These are phyloP conservation scores for Chalara sp. DNA, from an alignment of 2,329 filamentous ascomycete genomes.

Conservation along the genomic window DNA sequence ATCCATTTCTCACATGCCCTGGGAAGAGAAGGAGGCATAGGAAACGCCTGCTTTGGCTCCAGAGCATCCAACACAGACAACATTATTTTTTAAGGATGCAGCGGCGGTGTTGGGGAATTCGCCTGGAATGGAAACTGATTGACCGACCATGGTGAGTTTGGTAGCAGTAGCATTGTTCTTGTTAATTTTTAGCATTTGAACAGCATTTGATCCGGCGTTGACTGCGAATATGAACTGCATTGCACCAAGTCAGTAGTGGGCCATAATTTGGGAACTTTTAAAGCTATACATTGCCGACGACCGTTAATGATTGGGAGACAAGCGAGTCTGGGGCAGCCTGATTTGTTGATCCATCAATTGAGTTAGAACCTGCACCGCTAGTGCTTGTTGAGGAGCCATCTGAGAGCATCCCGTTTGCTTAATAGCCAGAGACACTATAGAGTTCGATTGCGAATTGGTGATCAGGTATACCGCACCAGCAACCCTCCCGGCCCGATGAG, in stretches of 20 bases:
- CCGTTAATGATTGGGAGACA: conserved; percentile 42
- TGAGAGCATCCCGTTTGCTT: conserved; percentile 38
- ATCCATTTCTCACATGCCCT: conserved; percentile 38
- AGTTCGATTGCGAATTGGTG: conserved; percentile 41
- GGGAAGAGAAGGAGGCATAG: conserved; percentile 33
- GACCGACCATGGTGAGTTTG: conserved; percentile 36
- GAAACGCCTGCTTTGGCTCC: conserved; percentile 39
- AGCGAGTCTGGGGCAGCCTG: conserved; percentile 43
- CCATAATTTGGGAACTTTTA: conserved; percentile 1
- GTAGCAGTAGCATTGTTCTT: conserved; percentile 37
- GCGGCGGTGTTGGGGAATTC: conserved; percentile 48
- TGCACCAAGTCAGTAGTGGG: neutral
- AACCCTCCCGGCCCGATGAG: too few relatives aligned
- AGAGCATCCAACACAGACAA: conserved; percentile 41
- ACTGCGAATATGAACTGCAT: conserved; percentile 46
- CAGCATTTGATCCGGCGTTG: conserved; percentile 45
- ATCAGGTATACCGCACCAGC: conserved; percentile 44
- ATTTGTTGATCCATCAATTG: conserved; percentile 28
- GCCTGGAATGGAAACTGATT: conserved; percentile 36
- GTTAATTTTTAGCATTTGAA: conserved; percentile 42
- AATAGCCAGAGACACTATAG: conserved; percentile 46
- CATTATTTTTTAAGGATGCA: conserved; percentile 34
- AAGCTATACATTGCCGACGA: conserved; percentile 41
- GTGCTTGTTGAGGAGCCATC: conserved; percentile 36
- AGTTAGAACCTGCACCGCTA: conserved; percentile 38